phyloP scores from a whole-genome alignment of 2,329 filamentous ascomycete species.

The Clonostachys solani region DNA sequence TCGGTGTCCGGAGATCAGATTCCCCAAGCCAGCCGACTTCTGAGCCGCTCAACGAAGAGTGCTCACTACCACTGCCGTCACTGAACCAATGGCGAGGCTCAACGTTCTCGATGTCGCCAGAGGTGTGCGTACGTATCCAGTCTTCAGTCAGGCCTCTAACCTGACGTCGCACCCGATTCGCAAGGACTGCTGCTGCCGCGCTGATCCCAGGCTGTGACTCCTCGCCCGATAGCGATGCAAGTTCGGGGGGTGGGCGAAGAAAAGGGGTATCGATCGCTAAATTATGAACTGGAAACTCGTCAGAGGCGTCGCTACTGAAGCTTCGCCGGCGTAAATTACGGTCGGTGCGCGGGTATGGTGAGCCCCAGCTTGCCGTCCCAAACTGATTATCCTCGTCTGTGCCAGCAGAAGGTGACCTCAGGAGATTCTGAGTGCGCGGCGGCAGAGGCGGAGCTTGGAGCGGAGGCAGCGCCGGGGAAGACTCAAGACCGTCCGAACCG shows the following conservation, averaged over 20 bases:
- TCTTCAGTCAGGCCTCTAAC: slow-evolving; percentile 69
- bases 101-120: slow-evolving; percentile 56
- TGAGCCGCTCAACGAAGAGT: slow-evolving; percentile 69
- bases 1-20: slow-evolving; percentile 42
- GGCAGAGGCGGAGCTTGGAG: slow-evolving; percentile 55
- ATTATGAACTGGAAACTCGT: slow-evolving; percentile 55
- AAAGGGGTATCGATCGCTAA: slow-evolving; percentile 60
- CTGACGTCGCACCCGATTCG: slow-evolving; percentile 56
- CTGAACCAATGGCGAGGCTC: slow-evolving; percentile 82
- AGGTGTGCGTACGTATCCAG: slow-evolving; percentile 83
- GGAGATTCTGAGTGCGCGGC: slow-evolving; percentile 47
- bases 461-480: slow-evolving; percentile 54
- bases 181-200: slow-evolving; percentile 58
- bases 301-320: slow-evolving; percentile 54
- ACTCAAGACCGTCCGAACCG: slow-evolving; percentile 47
- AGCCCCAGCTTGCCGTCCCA: slow-evolving; percentile 84
- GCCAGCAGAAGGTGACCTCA: slow-evolving; percentile 46
- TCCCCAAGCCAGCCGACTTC: slow-evolving; percentile 49
- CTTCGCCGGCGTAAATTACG: slow-evolving; percentile 44
- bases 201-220: slow-evolving; percentile 28
- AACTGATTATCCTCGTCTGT: slow-evolving; percentile 33
- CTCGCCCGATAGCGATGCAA: slow-evolving; percentile 29
- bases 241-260: slow-evolving; percentile 49
- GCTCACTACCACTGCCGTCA: slow-evolving; percentile 67
- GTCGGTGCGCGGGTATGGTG: slow-evolving; percentile 73